Base-by-base conservation (phyloP, 1,139 yeast genomes). In the Debaryomyces sp. region DNA sequence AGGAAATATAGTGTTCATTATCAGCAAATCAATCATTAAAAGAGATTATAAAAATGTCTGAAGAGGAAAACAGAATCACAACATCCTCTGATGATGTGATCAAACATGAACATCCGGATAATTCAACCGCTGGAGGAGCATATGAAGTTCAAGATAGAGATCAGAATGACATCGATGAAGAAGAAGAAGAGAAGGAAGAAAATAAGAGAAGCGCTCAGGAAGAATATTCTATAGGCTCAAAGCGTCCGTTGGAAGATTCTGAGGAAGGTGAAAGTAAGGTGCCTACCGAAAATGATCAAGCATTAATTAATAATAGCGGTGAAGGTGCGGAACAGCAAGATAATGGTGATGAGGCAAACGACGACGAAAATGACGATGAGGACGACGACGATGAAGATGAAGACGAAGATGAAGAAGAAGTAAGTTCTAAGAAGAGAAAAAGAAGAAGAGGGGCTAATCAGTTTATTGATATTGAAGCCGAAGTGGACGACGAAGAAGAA, bases 381-480 rank as follows among this genome's bases (percentile, higher is more conserved):
- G 70, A 60, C 0, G 69, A 64, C 0, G 88, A 81, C 0, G 89
- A 79, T 0, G 75, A 68, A 0, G 89, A 78, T 5, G 94, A 78
- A 3, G 96, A 78, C 32, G 90, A 73, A 13, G 89, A 79, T 5
- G 85, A 73, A 1, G 80, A 77, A 0, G 82, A 78, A 0, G 83
- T 78, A 1, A 82, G 78, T 0, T 81, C 71, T 32, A 75, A 77
- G 66, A 81, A 82, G 67, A 77, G 86, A 70, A 79, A 84, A 66
- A 77, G 87, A 22, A 35, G 38, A 61, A 83, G 86, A 66, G 81
- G 85, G 45, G 84, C 91, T 60, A 94, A 94, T 68, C 94, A 89
- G 75, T 94, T 94, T 69, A 80, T 94, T 70, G 99, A 94, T 87
- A 96, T 94, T 49, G 99, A 94, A 76, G 99, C 99, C 51, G 99